Evolutionary conservation across 768 basidiomycete genomes (phyloP), one percentile per base, ranked within the genome.

Genomic region (Strobilomyces confusus): DNA sequence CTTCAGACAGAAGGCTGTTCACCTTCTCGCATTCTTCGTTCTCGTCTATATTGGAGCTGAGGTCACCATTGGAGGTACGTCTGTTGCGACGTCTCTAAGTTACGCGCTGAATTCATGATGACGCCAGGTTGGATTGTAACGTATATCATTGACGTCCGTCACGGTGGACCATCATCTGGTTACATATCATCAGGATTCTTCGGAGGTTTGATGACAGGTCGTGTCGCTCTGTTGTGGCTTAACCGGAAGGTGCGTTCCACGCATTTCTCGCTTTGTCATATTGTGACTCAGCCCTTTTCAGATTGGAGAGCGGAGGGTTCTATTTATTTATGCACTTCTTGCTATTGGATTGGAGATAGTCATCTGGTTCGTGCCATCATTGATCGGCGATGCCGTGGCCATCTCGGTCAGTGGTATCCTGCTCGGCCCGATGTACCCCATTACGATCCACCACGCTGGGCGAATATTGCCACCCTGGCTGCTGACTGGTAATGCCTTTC

Each of bases 41-140:
- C 72, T 86, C 12, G 76, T 86, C 1, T 87, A 87, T 58, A 83
- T 87, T 20, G 86, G 86, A 9, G 78, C 83, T 3, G 86, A 87
- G 59, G 84, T 44, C 30, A 44, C 73, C 13, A 41, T 76, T 11
- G 74, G 74, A 56, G 74, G 75, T 74, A 56, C 42, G 57, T 54
- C 36, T 49, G 2, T 11, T 43, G 8, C 23, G 1, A 14, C 5
- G 9, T 44, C 17, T 44, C n/a, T 13, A 13, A 3, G 11, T 40
- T 12, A 3, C 25, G 22, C 25, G 0, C 12, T 9, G 9, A 5
- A 44, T 49, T 44, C 22, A 57, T 8, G 23, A 30, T 30, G 20
- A 26, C 5, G 6, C 40, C 34, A 82, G 84, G 86, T 3, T 89
- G 86, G 86, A 86, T 85, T 34, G 84, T 86, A 9, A 84, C 86